These are phyloP conservation scores for Geosmithia flava DNA, from an alignment of 2,329 filamentous ascomycete species.

Conservation along the genomic window DNA sequence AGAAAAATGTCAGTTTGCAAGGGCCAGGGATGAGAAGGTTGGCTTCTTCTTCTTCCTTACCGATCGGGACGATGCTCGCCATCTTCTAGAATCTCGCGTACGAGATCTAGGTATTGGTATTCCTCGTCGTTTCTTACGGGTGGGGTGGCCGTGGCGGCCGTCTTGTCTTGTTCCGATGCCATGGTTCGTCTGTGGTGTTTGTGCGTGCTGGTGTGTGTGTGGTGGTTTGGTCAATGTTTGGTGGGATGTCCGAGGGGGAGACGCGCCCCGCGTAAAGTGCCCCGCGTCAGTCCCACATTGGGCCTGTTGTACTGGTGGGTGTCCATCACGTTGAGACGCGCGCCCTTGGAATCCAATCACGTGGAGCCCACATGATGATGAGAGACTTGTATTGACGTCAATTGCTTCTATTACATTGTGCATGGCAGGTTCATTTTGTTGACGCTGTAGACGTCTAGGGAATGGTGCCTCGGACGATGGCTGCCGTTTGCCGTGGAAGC, in stretches of 20 bases:
- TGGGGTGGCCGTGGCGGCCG: conserved; percentile 1
- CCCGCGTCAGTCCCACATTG: not conserved
- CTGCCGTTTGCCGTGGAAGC: too few relatives aligned
- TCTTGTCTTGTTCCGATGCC: not conserved
- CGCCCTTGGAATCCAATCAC: too few relatives aligned
- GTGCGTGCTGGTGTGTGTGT: not conserved
- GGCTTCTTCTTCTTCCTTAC: conserved; percentile 34
- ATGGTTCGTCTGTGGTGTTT: conserved; percentile 2
- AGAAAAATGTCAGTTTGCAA: too few relatives aligned
- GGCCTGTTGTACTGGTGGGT: too few relatives aligned
- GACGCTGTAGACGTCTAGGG: too few relatives aligned
- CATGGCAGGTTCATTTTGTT: too few relatives aligned
- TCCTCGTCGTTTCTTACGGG: conserved; percentile 55
- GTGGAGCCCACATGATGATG: too few relatives aligned
- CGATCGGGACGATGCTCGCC: conserved; percentile 87
- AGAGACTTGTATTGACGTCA: too few relatives aligned
- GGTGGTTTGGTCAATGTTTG: not conserved
- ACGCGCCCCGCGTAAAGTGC: conserved; percentile 1
- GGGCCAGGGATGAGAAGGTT: too few relatives aligned
- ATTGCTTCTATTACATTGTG: too few relatives aligned
- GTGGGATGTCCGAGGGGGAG: not conserved
- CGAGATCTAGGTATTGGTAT: conserved; percentile 83
- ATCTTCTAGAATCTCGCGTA: conserved; percentile 66
- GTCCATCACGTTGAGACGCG: too few relatives aligned
- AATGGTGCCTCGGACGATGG: too few relatives aligned